Evolutionary conservation across 2,329 filamentous ascomycete species (phyloP).

Genomic region (Westerdykella sp.): DNA sequence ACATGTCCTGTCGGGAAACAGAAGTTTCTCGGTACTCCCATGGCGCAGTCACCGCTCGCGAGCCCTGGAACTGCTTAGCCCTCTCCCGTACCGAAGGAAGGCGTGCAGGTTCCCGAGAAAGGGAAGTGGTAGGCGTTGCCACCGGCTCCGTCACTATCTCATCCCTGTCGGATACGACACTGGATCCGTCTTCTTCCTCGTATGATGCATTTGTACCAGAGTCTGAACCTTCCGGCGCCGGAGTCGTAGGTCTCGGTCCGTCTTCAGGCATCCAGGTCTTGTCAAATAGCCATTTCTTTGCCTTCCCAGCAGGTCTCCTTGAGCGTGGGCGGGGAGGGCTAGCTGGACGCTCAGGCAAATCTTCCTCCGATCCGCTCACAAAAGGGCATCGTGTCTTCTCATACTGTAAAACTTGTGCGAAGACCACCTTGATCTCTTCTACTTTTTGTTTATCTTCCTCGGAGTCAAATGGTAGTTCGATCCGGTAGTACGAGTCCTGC

Average conservation of each 20-base stretch:
- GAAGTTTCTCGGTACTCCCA: no score
- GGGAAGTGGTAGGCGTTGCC: slow-evolving; percentile 9
- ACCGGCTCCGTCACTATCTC: slow-evolving; percentile 22
- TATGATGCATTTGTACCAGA: slow-evolving; percentile 25
- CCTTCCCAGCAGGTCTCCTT: slow-evolving; percentile 51
- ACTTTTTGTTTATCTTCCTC: slow-evolving; percentile 59
- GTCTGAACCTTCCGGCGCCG: slow-evolving; percentile 25
- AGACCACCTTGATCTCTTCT: slow-evolving; percentile 60
- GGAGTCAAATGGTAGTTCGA: slow-evolving; percentile 67
- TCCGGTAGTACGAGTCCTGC: slow-evolving; percentile 79
- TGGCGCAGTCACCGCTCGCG: slow-evolving; percentile 25
- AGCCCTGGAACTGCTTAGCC: slow-evolving; percentile 26
- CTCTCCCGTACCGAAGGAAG: slow-evolving; percentile 27
- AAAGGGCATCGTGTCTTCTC: slow-evolving; percentile 88
- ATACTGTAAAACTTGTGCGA: slow-evolving; percentile 71
- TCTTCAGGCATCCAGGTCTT: slow-evolving; percentile 45
- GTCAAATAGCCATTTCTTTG: slow-evolving; percentile 46
- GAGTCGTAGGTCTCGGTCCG: slow-evolving; percentile 24
- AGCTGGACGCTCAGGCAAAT: slow-evolving; percentile 62
- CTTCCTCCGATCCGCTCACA: slow-evolving; percentile 66
- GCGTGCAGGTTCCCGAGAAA: slow-evolving; percentile 8
- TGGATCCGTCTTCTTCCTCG: slow-evolving; percentile 33
- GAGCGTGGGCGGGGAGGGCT: slow-evolving; percentile 61
- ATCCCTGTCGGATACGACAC: slow-evolving; percentile 26
- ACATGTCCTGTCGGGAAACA: background rate